Percentiles rank a stretch among this genome's conserved stretches.
Conservation (phyloP, 2,329 filamentous ascomycete species). For the Ascochyta rabiei region DNA sequence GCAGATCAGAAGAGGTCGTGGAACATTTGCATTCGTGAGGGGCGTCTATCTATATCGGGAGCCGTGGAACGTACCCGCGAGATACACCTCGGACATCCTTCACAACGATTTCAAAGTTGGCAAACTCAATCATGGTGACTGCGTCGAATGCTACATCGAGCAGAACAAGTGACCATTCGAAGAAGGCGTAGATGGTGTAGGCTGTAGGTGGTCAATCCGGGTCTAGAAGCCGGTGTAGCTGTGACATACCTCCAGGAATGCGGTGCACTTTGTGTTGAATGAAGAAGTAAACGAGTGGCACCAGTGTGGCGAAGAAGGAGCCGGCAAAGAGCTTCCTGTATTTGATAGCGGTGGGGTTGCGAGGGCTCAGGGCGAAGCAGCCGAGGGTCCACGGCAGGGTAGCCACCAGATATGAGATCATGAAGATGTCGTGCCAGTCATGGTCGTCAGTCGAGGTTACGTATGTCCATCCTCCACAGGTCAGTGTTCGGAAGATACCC, state of each 20-base stretch:
- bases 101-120: slow-evolving; percentile 83
- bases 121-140: slow-evolving; percentile 90
- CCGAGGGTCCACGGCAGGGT: slow-evolving; percentile 95
- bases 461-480: slow-evolving; percentile 98
- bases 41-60: slow-evolving; percentile 77
- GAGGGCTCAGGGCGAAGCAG: slow-evolving; percentile 85
- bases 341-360: slow-evolving; percentile 80
- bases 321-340: slow-evolving; percentile 85
- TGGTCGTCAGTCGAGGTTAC: slow-evolving; percentile 98
- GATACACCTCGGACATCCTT: slow-evolving; percentile 87
- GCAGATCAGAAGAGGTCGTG: slow-evolving; percentile 45
- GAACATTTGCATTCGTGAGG: slow-evolving; percentile 46
- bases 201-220: slow-evolving; percentile 60
- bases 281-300: slow-evolving; percentile 94
- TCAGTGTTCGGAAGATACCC: slow-evolving; percentile 86
- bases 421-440: slow-evolving; percentile 98
- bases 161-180: slow-evolving; percentile 94
- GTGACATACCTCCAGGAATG: slow-evolving; percentile 79
- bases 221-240: neutral
- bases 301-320: slow-evolving; percentile 86
- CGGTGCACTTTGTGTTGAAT: slow-evolving; percentile 98
- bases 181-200: slow-evolving; percentile 96
- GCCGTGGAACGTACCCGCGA: slow-evolving; percentile 98
- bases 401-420: slow-evolving; percentile 96
- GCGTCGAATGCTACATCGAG: slow-evolving; percentile 97